Evolutionary conservation across 202 grass and related monocot species (phyloP).

Genomic region (Digitaria exilis): DNA sequence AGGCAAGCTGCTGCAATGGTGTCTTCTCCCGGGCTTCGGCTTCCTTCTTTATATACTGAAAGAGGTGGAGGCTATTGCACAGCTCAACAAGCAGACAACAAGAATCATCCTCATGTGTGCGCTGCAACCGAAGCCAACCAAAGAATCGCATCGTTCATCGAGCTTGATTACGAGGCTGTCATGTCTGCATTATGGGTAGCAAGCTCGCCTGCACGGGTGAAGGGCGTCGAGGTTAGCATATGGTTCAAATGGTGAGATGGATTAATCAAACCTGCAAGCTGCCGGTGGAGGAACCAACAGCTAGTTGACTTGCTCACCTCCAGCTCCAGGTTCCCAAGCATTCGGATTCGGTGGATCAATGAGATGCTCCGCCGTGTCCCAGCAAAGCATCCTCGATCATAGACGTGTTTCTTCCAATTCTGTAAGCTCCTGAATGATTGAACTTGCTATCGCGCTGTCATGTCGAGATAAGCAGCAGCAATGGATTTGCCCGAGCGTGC

Average conservation of each 20-base stretch:
- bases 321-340: constrained; percentile 13
- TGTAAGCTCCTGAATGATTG: not conserved
- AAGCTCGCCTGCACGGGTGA: not conserved
- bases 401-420: not conserved
- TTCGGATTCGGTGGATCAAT: not conserved
- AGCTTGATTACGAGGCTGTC: not conserved
- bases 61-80: not conserved
- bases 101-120: constrained; percentile 8
- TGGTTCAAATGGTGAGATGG: not conserved
- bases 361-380: too few relatives aligned
- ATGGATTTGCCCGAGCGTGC: not conserved
- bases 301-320: constrained; percentile 6
- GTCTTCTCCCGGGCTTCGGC: not conserved
- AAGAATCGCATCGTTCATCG: not conserved
- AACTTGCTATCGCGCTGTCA: not conserved
- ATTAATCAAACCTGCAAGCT: not conserved
- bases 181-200: not conserved
- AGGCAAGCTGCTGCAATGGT: constrained; percentile 4
- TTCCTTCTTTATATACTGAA: constrained; percentile 3
- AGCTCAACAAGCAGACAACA: not conserved
- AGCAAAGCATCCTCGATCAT: too few relatives aligned
- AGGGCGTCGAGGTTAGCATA: not conserved
- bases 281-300: not conserved
- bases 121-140: not conserved
- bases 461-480: not conserved